These are phyloP conservation scores for Phlebiopsis gigantea DNA, from an alignment of 768 basidiomycete genomes.

Conservation along the genomic window DNA sequence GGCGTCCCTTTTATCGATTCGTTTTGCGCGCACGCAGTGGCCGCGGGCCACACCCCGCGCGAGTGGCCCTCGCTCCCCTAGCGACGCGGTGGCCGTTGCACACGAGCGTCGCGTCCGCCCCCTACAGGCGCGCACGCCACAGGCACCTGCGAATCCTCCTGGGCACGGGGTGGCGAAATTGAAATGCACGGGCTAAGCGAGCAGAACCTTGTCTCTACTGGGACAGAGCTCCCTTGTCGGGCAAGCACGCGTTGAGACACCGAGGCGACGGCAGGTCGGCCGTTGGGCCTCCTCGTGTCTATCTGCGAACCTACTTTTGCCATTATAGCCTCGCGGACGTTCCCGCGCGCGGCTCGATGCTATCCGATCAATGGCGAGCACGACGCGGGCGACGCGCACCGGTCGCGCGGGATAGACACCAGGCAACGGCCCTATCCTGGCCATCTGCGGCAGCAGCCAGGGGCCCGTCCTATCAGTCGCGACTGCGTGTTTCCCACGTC, in stretches of 20 bases:
- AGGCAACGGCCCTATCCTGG: neutral
- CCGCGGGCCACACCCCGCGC: too few species aligned
- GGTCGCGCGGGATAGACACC: neutral
- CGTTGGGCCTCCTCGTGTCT: neutral
- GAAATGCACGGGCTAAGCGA: neutral
- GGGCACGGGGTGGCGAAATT: neutral
- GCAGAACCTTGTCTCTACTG: neutral
- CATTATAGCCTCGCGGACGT: neutral
- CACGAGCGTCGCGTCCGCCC: too few species aligned
- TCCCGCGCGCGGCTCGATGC: neutral
- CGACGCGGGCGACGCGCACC: too few species aligned
- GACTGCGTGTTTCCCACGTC: neutral
- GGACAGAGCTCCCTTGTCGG: conserved; percentile 5
- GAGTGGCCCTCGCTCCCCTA: neutral
- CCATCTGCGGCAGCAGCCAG: conserved; percentile 1
- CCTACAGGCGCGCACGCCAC: neutral
- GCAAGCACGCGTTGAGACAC: conserved; percentile 12
- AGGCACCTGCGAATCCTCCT: conserved; percentile 2
- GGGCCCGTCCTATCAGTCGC: neutral
- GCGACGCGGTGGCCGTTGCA: neutral
- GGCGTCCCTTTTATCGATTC: too few species aligned
- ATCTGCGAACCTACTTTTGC: neutral
- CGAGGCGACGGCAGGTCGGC: conserved; percentile 8
- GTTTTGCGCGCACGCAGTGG: too few species aligned
- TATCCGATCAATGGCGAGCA: neutral